A percentile compares a stretch with the other conserved stretches of the same genome.
phyloP scores from a whole-genome alignment of 805 yeast species.

The Metschnikowia reukaufii region DNA sequence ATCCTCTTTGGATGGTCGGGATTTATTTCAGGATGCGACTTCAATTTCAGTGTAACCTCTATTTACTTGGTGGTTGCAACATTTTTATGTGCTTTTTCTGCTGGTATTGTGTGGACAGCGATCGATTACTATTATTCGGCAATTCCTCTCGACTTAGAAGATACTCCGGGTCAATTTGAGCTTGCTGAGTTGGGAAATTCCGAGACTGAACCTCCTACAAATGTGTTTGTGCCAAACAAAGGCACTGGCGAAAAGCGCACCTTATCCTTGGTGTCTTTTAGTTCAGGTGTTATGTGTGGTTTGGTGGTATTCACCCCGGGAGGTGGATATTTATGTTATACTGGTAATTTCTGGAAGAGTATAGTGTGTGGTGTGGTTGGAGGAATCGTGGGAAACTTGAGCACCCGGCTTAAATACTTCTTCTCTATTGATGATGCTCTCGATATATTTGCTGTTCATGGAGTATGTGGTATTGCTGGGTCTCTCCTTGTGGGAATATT shows the following conservation, averaged over 20 bases:
- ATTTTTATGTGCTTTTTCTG: slow-evolving; percentile 32
- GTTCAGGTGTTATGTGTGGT: slow-evolving; percentile 43
- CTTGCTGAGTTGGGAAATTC: slow-evolving; percentile 2
- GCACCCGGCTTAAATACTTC: slow-evolving; percentile 41
- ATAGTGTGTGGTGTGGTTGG: slow-evolving; percentile 42
- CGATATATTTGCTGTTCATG: slow-evolving; percentile 46
- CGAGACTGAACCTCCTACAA: background rate
- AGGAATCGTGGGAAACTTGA: slow-evolving; percentile 35
- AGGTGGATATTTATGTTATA: slow-evolving; percentile 40
- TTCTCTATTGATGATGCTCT: slow-evolving; percentile 43
- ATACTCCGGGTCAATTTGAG: background rate
- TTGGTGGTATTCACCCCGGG: slow-evolving; percentile 45
- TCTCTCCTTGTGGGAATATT: slow-evolving; percentile 42
- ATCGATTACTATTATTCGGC: slow-evolving; percentile 42
- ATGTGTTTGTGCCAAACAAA: background rate
- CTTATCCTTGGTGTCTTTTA: slow-evolving; percentile 39
- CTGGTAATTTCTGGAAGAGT: slow-evolving; percentile 40
- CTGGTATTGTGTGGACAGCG: slow-evolving; percentile 38
- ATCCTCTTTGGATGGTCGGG: slow-evolving; percentile 42
- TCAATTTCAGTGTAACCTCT: slow-evolving; percentile 34
- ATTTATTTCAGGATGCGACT: slow-evolving; percentile 45
- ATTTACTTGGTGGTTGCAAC: slow-evolving; percentile 35
- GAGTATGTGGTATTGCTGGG: slow-evolving; percentile 42
- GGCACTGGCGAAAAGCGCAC: slow-evolving; percentile 17
- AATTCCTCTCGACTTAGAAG: slow-evolving; percentile 34